These are phyloP conservation scores for Xylaria sp. DNA, from an alignment of 2,329 filamentous ascomycete species.

Conservation along the genomic window DNA sequence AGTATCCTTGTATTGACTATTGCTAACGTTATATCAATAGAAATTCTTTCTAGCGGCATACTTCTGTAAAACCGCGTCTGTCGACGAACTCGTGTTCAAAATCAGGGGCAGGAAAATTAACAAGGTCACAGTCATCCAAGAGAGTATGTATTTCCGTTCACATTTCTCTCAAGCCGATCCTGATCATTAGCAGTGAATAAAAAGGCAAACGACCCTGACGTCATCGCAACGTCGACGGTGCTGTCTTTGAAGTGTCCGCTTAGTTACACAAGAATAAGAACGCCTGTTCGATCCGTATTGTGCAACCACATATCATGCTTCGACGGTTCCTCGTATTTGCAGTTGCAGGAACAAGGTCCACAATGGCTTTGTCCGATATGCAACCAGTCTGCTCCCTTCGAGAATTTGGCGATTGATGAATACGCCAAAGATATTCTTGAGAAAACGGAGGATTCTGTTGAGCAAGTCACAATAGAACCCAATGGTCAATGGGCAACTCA, in stretches of 20 bases:
- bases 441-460: constrained; percentile 74
- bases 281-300: constrained; percentile 80
- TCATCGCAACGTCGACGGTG: constrained; percentile 86
- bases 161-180: constrained; percentile 17
- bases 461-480: constrained; percentile 91
- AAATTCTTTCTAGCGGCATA: constrained; percentile 78
- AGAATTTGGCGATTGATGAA: constrained; percentile 87
- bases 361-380: constrained; percentile 98
- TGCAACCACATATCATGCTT: constrained; percentile 96
- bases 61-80: constrained; percentile 77
- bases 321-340: constrained; percentile 89
- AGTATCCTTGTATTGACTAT: constrained; percentile 10
- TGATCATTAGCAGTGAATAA: constrained; percentile 70
- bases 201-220: constrained; percentile 86
- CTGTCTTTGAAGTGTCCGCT: constrained; percentile 94
- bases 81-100: constrained; percentile 74
- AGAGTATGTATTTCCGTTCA: constrained; percentile 69
- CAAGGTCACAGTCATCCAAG: constrained; percentile 81
- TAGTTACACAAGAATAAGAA: constrained; percentile 81
- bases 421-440: constrained; percentile 86
- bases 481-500: constrained; percentile 77
- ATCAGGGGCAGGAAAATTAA: constrained; percentile 78
- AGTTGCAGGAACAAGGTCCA: constrained; percentile 93
- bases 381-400: constrained; percentile 82
- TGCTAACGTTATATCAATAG: constrained; percentile 55